Evolutionary conservation across 495 filamentous ascomycete genomes (phyloP), one percentile per base, ranked within the genome.

Genomic region (Xylaria venustula): DNA sequence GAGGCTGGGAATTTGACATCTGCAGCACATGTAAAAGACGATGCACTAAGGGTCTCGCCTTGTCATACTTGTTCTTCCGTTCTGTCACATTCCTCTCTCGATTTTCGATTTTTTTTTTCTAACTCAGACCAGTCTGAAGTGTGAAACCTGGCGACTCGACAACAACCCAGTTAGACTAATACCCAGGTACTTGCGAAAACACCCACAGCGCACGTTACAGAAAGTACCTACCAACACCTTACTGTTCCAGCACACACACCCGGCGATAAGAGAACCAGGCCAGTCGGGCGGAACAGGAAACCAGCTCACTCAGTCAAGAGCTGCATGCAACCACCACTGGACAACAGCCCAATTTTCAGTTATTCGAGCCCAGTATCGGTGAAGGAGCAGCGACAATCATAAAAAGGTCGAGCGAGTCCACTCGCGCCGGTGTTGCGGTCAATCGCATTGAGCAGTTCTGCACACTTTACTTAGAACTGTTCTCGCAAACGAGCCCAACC

Each of bases 11-110:
- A 41, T 37, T 41, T 25, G 46, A 54, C 32, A 45, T 46, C 53
- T 55, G 63, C 36, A 64, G 54, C 58, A 54, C 57, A 64, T 60
- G 64, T 60, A 58, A 60, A 69, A 66, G 55, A 60, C 28, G 36
- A 67, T 69, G 68, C 66, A 65, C 67, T 61, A 67, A 69, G 66
- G 62, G 62, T 64, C 60, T 59, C 58, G 50, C 62, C 61, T 54
- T 62, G 50, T 60, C 55, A 49, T 61, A 55, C 58, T 22, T 26
- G 34, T 51, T 48, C 42, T 42, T 26, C 12, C 42, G 23, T 57
- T 48, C 17, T 56, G 19, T 44, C 60, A 47, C 14, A 42, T 51
- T 37, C 26, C 32, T 44, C 23, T 47, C 44, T 55, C 52, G 20
- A 50, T 20, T 58, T 11, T 11, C 20, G 11, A 32, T 25, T 48